A percentile compares a stretch with the other conserved stretches of the same genome.
Evolutionary conservation across 2,329 filamentous ascomycete genomes (phyloP).

Genomic region (Scortechinia acanthostroma): DNA sequence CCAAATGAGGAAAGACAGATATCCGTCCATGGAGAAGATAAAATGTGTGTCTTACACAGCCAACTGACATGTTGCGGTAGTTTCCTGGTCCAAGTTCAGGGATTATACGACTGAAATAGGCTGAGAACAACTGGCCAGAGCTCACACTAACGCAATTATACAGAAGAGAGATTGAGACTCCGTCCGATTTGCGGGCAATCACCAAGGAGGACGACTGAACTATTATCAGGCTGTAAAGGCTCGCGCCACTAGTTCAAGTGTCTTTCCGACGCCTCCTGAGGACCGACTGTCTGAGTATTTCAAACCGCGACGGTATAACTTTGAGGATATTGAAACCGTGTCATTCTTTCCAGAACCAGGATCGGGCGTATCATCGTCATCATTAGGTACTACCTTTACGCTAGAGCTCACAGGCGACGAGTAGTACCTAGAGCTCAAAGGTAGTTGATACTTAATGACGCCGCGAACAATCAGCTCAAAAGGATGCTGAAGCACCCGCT

Average conservation of each 20-base stretch:
- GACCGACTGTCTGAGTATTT: neutral
- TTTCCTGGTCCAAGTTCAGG: no score
- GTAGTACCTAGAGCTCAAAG: neutral
- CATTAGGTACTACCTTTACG: constrained; percentile 2
- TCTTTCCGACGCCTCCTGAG: neutral
- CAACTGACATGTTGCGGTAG: no score
- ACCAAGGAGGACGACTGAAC: no score
- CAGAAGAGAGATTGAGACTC: no score
- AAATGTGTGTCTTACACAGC: no score
- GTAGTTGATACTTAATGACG: constrained; percentile 43
- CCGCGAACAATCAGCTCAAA: constrained; percentile 63
- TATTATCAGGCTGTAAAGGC: neutral
- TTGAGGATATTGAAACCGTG: neutral
- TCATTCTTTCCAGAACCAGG: neutral
- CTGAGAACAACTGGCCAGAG: neutral
- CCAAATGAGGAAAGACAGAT: no score
- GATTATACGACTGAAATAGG: neutral
- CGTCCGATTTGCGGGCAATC: no score
- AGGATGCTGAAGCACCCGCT: constrained; percentile 55
- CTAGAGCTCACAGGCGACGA: neutral
- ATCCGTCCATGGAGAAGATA: no score
- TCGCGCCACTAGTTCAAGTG: neutral
- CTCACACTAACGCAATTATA: neutral
- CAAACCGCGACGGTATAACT: neutral
- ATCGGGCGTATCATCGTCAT: constrained; percentile 3